Base-by-base conservation (phyloP, 2,329 filamentous ascomycete genomes). In the Penicillium sp. region DNA sequence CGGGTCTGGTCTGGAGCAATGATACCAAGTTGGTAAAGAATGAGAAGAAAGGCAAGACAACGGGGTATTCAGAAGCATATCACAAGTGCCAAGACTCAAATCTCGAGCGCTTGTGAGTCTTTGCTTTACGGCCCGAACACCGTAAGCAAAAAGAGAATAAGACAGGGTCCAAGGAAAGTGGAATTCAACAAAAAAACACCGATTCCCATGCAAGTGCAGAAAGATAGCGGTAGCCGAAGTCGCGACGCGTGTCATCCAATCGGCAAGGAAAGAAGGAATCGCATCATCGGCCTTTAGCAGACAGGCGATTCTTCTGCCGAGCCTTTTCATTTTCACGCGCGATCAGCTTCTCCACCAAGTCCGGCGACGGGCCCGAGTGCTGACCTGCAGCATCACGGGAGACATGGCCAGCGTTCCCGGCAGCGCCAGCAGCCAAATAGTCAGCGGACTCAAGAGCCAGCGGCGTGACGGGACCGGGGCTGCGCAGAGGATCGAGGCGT, bases 401-500 rank as follows among this genome's bases (percentile, higher is more conserved):
- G 12, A 53, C 31, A 31, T 69, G 63, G 10, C 64, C 63, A 5
- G 63, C 65, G 8, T 59, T 61, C 14, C 61, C 54, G 39, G 58
- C 62, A n/a, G 70, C 63, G 22, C 77, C 76, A 7, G 73, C 71
- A 5, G 71, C 69, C 11, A 81, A 69, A 57, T 81, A 81, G 52
- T 75, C 76, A 43, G 76, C 73, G 6, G 73, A 69, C 35, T 78
- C 77, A 8, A 81, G 69, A 0, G 71, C 75, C 50, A 81, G 66
- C 12, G 79, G 79, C 4, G 79, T 81, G 38, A 81, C 79, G 0
- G 78, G 77, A 1, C 79, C 79, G 1, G 79, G 79, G 54, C 79
- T 81, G 38, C 74, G 73, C 11, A 80, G 70, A 20, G 79, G 79
- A 49, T 79, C 77, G 15, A 81, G 65, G 5, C 78, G 75, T 7